Evolutionary conservation across 768 basidiomycete genomes (phyloP).

Genomic region (Lactarius sp.): DNA sequence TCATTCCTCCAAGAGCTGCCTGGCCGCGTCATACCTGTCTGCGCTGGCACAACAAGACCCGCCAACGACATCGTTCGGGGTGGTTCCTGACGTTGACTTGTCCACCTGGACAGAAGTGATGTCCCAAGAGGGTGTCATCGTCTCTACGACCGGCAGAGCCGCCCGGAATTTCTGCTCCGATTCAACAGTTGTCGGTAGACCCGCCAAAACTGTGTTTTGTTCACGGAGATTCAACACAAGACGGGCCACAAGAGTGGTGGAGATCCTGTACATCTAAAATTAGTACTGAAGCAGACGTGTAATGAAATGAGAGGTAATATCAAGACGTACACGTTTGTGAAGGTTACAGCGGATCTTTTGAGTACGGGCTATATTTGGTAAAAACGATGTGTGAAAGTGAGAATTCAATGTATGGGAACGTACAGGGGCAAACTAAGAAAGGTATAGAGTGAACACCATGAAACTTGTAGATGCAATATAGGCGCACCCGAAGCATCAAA

Average conservation of each 20-base stretch:
- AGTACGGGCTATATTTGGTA: slow-evolving; percentile 1
- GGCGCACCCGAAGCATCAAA: slow-evolving; percentile 7
- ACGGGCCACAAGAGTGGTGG: too few relatives aligned
- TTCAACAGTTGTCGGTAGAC: neutral
- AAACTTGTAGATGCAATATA: neutral
- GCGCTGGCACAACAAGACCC: too few relatives aligned
- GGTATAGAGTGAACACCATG: neutral
- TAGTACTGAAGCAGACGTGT: too few relatives aligned
- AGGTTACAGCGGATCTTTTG: neutral
- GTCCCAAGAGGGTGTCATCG: too few relatives aligned
- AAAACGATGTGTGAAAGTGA: neutral
- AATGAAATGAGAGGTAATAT: too few relatives aligned
- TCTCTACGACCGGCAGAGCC: neutral
- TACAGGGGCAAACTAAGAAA: slow-evolving; percentile 10
- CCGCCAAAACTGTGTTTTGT: neutral
- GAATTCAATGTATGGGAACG: neutral
- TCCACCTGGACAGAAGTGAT: too few relatives aligned
- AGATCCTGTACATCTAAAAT: too few relatives aligned
- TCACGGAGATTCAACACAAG: too few relatives aligned
- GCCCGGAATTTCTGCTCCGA: neutral
- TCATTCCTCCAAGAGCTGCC: neutral
- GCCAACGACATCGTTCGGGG: too few relatives aligned
- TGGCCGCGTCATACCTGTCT: too few relatives aligned
- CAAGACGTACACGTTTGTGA: too few relatives aligned
- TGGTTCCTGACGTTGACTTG: too few relatives aligned